phyloP scores from a whole-genome alignment of 1,284 basidiomycete genomes.

The Hortiboletus rubellus region DNA sequence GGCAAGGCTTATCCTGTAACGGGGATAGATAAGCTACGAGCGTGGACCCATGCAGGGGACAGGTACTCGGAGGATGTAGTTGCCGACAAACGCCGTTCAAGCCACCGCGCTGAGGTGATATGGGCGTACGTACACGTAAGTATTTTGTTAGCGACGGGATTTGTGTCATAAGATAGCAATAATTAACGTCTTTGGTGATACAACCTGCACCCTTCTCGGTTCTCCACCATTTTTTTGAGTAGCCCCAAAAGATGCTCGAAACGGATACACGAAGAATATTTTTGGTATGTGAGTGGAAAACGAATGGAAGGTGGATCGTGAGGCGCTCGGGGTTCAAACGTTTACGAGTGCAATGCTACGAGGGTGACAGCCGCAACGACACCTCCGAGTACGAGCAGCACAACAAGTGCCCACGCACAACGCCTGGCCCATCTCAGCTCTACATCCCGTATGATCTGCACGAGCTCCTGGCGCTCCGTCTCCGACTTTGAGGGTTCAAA shows the following conservation, averaged over 20 bases:
- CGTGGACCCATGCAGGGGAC: neutral
- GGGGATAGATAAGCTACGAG: neutral
- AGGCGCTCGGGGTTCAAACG: no score
- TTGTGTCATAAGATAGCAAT: neutral
- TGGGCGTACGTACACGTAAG: no score
- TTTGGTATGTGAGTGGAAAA: neutral
- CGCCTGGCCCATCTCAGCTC: conserved; percentile 46
- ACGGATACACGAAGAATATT: neutral
- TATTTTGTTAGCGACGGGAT: neutral
- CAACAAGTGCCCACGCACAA: conserved; percentile 33
- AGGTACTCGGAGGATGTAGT: neutral
- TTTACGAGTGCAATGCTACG: neutral
- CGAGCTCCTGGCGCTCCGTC: conserved; percentile 45
- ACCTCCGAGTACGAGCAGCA: conserved; percentile 20
- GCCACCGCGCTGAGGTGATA: no score
- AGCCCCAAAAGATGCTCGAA: neutral
- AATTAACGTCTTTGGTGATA: neutral
- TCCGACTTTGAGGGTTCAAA: conserved; percentile 50
- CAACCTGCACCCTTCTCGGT: neutral
- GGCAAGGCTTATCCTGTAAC: neutral
- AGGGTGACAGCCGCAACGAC: conserved; percentile 14
- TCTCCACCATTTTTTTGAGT: neutral
- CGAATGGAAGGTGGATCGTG: neutral
- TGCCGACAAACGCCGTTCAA: no score
- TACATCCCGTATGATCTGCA: conserved; percentile 34